phyloP scores from a whole-genome alignment of 2,329 filamentous ascomycete species.

The Penicillium sp. region DNA sequence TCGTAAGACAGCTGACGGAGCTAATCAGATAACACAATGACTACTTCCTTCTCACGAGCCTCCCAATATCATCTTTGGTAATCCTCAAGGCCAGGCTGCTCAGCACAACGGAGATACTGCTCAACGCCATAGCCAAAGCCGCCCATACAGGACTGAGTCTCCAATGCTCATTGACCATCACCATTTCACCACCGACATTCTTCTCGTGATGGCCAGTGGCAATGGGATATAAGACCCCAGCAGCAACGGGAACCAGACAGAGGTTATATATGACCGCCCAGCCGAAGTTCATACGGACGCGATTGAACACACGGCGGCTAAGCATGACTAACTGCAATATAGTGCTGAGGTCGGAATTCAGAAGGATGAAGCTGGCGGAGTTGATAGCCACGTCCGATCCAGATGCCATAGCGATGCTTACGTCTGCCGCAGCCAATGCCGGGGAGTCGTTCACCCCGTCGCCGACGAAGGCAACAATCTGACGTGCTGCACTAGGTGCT shows the following conservation, averaged over 20 bases:
- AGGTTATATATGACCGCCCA: constrained; percentile 85
- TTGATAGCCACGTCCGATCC: constrained; percentile 81
- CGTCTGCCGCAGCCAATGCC: constrained; percentile 72
- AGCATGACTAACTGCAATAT: constrained; percentile 72
- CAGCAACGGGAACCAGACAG: constrained; percentile 72
- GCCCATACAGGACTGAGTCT: constrained; percentile 65
- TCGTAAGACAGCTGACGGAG: background rate
- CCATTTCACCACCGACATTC: constrained; percentile 31
- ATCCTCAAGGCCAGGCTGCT: constrained; percentile 72
- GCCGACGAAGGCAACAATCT: constrained; percentile 75
- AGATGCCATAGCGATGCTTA: constrained; percentile 76
- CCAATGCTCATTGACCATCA: constrained; percentile 40
- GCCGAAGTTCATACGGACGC: constrained; percentile 78
- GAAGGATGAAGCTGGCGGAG: constrained; percentile 74
- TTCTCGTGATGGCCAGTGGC: constrained; percentile 40
- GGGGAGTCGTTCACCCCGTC: constrained; percentile 86
- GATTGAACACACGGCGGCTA: constrained; percentile 66
- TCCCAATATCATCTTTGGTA: constrained; percentile 27
- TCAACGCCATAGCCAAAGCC: constrained; percentile 85
- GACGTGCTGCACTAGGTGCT: constrained; percentile 32
- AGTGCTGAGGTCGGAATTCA: constrained; percentile 65
- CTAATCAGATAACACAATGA: background rate
- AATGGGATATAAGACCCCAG: constrained; percentile 69
- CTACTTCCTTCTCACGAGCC: constrained; percentile 14
- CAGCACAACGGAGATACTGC: constrained; percentile 80